These are phyloP conservation scores for Thermoascus crustaceus DNA, from an alignment of 2,329 filamentous ascomycete genomes.

Conservation along the genomic window DNA sequence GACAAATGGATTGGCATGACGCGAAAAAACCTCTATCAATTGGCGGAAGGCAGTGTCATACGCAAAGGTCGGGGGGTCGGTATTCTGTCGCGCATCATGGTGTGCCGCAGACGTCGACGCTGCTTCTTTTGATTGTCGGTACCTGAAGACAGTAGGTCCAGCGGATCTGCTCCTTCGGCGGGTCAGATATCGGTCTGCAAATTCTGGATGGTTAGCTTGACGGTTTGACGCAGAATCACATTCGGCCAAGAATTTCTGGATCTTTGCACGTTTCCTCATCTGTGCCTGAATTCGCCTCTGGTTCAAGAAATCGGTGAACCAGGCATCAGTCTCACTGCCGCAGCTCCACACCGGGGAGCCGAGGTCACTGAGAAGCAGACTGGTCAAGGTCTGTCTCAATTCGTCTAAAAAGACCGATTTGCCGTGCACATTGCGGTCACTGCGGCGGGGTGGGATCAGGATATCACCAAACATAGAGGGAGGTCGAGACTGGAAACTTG, in stretches of 20 bases:
- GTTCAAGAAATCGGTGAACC: constrained; percentile 57
- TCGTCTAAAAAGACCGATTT: constrained; percentile 72
- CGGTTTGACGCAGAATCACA: constrained; percentile 25
- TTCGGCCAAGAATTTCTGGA: constrained; percentile 31
- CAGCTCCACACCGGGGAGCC: constrained; percentile 77
- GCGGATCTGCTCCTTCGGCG: constrained; percentile 29
- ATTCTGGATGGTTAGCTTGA: constrained; percentile 15
- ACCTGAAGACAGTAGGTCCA: constrained; percentile 12
- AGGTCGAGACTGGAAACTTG: constrained; percentile 44
- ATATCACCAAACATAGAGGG: constrained; percentile 35
- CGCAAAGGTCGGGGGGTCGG: constrained; percentile 51
- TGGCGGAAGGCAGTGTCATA: constrained; percentile 73
- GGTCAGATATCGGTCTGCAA: constrained; percentile 7
- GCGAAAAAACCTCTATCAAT: constrained; percentile 76
- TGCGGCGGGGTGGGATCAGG: constrained; percentile 22
- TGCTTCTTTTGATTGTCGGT: background rate
- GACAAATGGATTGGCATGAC: constrained; percentile 76
- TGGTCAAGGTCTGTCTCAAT: constrained; percentile 70
- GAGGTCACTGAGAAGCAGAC: constrained; percentile 79
- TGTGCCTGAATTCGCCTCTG: constrained; percentile 37
- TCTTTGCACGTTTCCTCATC: constrained; percentile 31
- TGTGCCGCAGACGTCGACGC: background rate
- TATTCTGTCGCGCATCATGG: constrained; percentile 26
- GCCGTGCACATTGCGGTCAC: constrained; percentile 47
- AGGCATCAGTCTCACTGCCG: constrained; percentile 86